Percentiles rank a stretch among this genome's conserved stretches.
phyloP scores from a whole-genome alignment of 2,329 filamentous ascomycete species.

The Hirsutella rhossiliensis region DNA sequence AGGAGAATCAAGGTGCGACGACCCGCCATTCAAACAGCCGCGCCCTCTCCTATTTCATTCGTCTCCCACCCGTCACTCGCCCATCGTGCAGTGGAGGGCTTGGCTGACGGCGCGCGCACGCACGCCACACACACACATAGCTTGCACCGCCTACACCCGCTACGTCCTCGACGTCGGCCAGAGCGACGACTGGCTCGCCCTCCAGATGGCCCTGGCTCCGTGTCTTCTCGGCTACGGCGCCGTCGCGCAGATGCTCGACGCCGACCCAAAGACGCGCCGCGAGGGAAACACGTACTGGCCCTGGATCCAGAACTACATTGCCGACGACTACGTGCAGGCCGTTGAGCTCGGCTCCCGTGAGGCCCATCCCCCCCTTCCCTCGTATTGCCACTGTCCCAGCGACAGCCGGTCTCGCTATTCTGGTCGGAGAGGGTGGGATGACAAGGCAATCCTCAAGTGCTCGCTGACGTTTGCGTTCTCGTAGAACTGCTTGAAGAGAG shows the following conservation, averaged over 20 bases:
- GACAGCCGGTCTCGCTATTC: neutral
- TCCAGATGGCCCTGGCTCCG: conserved; percentile 75
- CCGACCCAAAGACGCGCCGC: conserved; percentile 45
- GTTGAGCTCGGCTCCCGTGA: conserved; percentile 59
- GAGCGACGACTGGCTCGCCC: conserved; percentile 75
- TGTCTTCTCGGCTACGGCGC: conserved; percentile 83
- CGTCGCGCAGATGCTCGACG: conserved; percentile 60
- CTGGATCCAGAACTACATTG: conserved; percentile 85
- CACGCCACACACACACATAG: conserved; percentile 17
- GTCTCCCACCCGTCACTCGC: neutral
- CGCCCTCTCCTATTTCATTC: neutral
- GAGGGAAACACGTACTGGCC: conserved; percentile 69
- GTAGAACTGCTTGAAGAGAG: conserved; percentile 65
- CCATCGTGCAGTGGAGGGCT: neutral
- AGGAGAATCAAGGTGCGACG: conserved; percentile 57
- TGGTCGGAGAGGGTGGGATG: neutral
- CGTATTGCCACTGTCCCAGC: neutral
- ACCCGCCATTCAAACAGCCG: neutral
- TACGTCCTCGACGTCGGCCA: conserved; percentile 85
- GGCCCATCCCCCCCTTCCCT: conserved; percentile 11
- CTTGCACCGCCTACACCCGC: conserved; percentile 72
- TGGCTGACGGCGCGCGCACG: neutral
- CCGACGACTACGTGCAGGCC: conserved; percentile 64
- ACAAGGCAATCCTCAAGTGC: no score
- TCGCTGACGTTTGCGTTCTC: neutral